These are phyloP conservation scores for Colletotrichum sojae DNA, from an alignment of 2,329 filamentous ascomycete genomes.

Conservation along the genomic window DNA sequence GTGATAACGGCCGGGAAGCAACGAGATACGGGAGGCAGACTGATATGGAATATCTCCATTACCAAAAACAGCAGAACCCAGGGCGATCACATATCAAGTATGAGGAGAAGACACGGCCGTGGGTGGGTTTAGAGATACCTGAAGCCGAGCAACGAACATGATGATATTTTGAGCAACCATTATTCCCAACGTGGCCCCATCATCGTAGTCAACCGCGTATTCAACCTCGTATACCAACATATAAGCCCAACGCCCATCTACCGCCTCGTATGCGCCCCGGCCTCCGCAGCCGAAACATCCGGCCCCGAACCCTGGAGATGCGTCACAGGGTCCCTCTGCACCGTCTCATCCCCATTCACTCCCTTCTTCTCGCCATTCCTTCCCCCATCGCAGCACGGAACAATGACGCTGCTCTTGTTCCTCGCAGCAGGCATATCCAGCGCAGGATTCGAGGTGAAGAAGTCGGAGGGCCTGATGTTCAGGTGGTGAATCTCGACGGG, in stretches of 20 bases:
- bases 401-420: constrained; percentile 58
- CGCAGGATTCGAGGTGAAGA: constrained; percentile 62
- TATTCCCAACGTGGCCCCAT: neutral
- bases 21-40: too few relatives aligned
- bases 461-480: constrained; percentile 61
- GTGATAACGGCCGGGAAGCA: too few relatives aligned
- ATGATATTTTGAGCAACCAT: too few relatives aligned
- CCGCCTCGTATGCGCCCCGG: constrained; percentile 40
- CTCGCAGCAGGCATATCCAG: constrained; percentile 58
- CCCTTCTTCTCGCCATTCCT: constrained; percentile 5
- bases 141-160: too few relatives aligned
- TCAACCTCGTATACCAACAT: too few relatives aligned
- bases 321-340: constrained; percentile 48
- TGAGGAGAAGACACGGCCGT: too few relatives aligned
- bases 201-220: neutral
- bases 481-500: constrained; percentile 64
- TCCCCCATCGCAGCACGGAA: constrained; percentile 50
- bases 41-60: too few relatives aligned
- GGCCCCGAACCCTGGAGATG: constrained; percentile 52
- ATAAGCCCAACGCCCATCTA: neutral
- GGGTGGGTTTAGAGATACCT: too few relatives aligned
- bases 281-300: constrained; percentile 45
- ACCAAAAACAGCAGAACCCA: too few relatives aligned
- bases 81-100: too few relatives aligned
- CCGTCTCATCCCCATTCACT: constrained; percentile 37